Evolutionary conservation across 176 grass and related monocot genomes (phyloP), one percentile per base, ranked within the genome.

Genomic region (Aegilops bicornis): DNA sequence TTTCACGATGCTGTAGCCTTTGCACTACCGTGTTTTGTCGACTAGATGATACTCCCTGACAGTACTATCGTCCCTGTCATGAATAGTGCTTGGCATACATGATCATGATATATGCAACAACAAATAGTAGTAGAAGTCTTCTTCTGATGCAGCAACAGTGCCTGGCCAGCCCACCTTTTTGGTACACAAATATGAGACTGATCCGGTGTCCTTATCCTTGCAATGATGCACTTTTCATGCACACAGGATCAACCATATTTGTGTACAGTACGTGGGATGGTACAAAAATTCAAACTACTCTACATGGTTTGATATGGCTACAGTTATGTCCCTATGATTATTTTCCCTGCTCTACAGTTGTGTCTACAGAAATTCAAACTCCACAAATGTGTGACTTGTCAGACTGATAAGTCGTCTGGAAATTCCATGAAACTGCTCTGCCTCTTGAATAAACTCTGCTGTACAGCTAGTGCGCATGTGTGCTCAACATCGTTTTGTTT

Each of bases 171-270:
- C 39, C 8, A 8, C 19, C 25, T 37, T 86, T 90, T 71, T 42
- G 64, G 83, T 77, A 82, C 83, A 66, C 77, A 69, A 73, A 70
- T 58, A 76, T 54, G 64, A 78, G 72, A 17, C 64, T 72, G 64
- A 82, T 64, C 39, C 64, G 50, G 39, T 62, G 73, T 63, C 70
- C 45, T 90, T 82, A 42, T 13, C 69, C 23, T 86, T 43, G 84
- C 79, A 82, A 90, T 83, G 64, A 83, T 86, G 52, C 79, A 9
- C 54, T 39, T 86, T 86, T 70, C 84, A 69, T 36, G 72, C 45
- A 40, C 65, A 58, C 65, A 72, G 33, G 29, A 37, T 47, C 67
- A 24, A 4, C 85, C 82, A 80, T 60, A 74, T 85, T 85, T 64
- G 22, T 22, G 67, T 65, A 30, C 40, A 42, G 67, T 30, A 30